Conservation (phyloP, 345 rosid species). For the Bruguiera sexangula region DNA sequence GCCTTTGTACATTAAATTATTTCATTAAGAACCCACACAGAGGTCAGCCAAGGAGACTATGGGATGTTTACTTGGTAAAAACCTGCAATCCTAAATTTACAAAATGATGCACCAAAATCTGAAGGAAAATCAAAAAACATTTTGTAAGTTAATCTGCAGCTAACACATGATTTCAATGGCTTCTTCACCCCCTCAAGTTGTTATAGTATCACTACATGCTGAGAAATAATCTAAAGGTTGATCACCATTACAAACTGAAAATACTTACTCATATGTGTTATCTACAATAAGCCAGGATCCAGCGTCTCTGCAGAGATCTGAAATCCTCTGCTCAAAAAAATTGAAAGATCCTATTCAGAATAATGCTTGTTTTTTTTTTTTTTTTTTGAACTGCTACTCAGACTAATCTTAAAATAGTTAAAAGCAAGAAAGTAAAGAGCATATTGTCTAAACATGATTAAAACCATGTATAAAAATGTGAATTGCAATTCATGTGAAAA, state of each 20-base stretch:
- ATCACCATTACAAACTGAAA: slow-evolving; percentile 15
- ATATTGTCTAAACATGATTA: background rate
- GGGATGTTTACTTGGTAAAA: no score
- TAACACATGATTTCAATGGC: background rate
- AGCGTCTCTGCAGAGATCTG: slow-evolving; percentile 68
- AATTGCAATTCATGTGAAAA: background rate
- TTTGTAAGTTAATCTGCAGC: background rate
- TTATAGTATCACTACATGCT: background rate
- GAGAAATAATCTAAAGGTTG: background rate
- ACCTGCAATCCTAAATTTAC: no score
- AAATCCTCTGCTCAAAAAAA: slow-evolving; percentile 63
- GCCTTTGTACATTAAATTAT: no score
- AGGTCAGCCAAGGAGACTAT: no score
- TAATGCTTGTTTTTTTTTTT: background rate
- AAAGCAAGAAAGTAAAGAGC: slow-evolving; percentile 10
- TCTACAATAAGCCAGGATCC: slow-evolving; percentile 98
- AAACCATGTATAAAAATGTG: background rate
- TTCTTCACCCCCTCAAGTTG: background rate
- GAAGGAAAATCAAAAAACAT: background rate
- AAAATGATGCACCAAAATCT: background rate
- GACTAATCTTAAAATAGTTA: background rate
- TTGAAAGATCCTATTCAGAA: slow-evolving; percentile 15
- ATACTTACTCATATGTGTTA: slow-evolving; percentile 91
- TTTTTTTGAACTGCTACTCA: no score
- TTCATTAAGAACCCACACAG: no score